Base-by-base conservation (phyloP, 768 basidiomycete species). In the Hypholoma fasciculare region DNA sequence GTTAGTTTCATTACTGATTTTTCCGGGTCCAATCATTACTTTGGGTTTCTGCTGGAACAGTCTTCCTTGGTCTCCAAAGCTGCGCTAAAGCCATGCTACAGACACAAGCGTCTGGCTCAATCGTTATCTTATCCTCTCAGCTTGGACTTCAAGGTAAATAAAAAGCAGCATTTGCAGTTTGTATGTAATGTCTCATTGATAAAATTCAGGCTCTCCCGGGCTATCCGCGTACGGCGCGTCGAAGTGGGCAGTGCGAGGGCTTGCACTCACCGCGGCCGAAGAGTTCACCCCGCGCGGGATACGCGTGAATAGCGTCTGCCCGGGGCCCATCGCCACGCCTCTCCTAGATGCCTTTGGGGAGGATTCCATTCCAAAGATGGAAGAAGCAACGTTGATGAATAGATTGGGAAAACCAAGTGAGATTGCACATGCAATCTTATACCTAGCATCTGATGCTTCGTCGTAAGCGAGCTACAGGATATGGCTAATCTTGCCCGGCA, bases 221-320 rank as follows among this genome's bases (percentile, higher is more conserved):
- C 20, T 56, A 8, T 56, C 54, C 16, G 54, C 54, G 20, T 56
- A 56, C 14, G 23, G 54, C 54, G 54, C 54, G n/a, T 56, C 54
- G 14, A 56, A 56, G n/a, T 56, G 54, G 54, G 54, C 54, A 1
- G 54, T 56, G 30, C 46, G 54, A 7, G 54, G 54, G 7, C 46
- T 56, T 4, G 36, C 54, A 34, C 46, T 56, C 19, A 56, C 54
- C 14, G 54, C 54, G 9, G 54, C 54, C 9, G 46, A 56, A 19
- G 54, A 56, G 27, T 26, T 56, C 8, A 56, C 54, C 4, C 54
- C 54, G 8, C 54, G 34, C 12, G 54, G 54, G 20, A 56, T 56
- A 27, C 54, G 54, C 44, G 54, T 56, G 11, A 56, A 56, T 46
- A 48, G 46, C 37, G 44, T 56, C 27, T 56, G 54, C 30, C 54